These are phyloP conservation scores for Mrakia frigida DNA, from an alignment of 768 basidiomycete species.

Conservation along the genomic window DNA sequence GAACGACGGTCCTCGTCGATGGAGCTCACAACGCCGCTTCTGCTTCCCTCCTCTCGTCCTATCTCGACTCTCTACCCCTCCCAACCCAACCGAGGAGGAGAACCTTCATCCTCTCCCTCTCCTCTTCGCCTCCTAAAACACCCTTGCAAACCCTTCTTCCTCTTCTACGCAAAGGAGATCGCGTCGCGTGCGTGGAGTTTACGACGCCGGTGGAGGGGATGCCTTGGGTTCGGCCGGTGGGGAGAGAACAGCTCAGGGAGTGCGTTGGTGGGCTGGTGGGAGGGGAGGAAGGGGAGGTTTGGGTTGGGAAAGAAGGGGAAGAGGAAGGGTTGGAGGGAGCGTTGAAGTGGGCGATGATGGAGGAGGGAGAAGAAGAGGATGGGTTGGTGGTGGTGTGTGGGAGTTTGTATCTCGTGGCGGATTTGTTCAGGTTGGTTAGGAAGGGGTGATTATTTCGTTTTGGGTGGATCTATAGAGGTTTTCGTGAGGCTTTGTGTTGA, in stretches of 20 bases:
- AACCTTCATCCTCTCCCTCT: constrained; percentile 74
- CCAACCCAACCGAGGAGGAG: constrained; percentile 43
- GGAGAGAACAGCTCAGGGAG: constrained; percentile 52
- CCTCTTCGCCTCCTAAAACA: constrained; percentile 79
- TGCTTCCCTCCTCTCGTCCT: constrained; percentile 60
- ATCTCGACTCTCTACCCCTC: constrained; percentile 52
- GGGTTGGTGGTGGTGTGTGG: constrained; percentile 72
- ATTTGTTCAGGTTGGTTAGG: constrained; percentile 65
- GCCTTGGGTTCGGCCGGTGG: constrained; percentile 81
- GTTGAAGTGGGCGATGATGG: constrained; percentile 50
- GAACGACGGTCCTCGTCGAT: constrained; percentile 60
- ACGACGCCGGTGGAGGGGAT: constrained; percentile 67
- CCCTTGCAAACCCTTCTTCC: constrained; percentile 65
- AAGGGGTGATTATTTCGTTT: background rate
- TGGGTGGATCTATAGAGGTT: too few relatives aligned
- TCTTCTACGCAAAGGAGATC: constrained; percentile 52
- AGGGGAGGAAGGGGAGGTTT: constrained; percentile 47
- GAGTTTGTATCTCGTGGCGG: constrained; percentile 90
- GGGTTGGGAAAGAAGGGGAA: constrained; percentile 41
- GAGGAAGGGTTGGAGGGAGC: constrained; percentile 48
- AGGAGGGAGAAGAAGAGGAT: constrained; percentile 35
- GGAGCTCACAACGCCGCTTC: constrained; percentile 92
- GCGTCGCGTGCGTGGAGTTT: constrained; percentile 40
- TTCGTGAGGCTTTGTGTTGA: too few relatives aligned
- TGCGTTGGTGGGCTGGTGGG: constrained; percentile 51